A percentile compares a stretch with the other conserved stretches of the same genome.
Conservation (phyloP, 2,329 filamentous ascomycete genomes). For the Emmonsiellopsis sp. region DNA sequence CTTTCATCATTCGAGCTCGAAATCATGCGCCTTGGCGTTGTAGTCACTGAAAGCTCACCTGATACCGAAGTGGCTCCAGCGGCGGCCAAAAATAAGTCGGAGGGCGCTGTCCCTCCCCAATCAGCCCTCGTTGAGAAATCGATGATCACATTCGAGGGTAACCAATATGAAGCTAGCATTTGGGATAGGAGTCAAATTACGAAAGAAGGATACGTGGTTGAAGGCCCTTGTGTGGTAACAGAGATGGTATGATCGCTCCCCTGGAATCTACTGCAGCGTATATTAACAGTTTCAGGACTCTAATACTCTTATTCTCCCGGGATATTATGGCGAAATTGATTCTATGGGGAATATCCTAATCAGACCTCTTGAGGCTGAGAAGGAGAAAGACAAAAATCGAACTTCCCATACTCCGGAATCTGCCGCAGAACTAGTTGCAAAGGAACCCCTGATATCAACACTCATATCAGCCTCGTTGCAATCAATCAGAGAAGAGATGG, state of each 20-base stretch:
- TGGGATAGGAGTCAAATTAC: constrained; percentile 38
- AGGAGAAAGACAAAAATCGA: constrained; percentile 19
- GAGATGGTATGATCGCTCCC: constrained; percentile 29
- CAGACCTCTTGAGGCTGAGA: constrained; percentile 13
- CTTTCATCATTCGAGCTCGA: constrained; percentile 39
- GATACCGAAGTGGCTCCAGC: constrained; percentile 29
- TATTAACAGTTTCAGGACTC: constrained; percentile 25
- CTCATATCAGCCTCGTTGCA: constrained; percentile 38
- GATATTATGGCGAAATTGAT: constrained; percentile 39
- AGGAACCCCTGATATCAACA: constrained; percentile 36
- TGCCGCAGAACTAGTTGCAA: constrained; percentile 19
- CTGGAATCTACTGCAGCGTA: not conserved
- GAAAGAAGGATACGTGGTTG: constrained; percentile 31
- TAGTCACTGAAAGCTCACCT: constrained; percentile 35
- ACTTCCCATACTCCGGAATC: constrained; percentile 31
- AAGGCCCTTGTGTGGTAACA: constrained; percentile 14
- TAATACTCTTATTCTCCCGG: constrained; percentile 43
- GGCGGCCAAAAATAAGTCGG: not conserved
- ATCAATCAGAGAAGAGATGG: constrained; percentile 42
- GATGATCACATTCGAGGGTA: constrained; percentile 33
- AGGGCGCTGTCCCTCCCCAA: constrained; percentile 16
- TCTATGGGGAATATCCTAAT: constrained; percentile 43
- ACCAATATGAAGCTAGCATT: constrained; percentile 32
- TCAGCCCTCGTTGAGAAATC: constrained; percentile 26
- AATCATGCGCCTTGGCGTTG: constrained; percentile 39